Percentiles rank a stretch among this genome's conserved stretches.
These are phyloP conservation scores for Artemisia argyi DNA, from an alignment of 129 eudicot genomes.

Conservation along the genomic window DNA sequence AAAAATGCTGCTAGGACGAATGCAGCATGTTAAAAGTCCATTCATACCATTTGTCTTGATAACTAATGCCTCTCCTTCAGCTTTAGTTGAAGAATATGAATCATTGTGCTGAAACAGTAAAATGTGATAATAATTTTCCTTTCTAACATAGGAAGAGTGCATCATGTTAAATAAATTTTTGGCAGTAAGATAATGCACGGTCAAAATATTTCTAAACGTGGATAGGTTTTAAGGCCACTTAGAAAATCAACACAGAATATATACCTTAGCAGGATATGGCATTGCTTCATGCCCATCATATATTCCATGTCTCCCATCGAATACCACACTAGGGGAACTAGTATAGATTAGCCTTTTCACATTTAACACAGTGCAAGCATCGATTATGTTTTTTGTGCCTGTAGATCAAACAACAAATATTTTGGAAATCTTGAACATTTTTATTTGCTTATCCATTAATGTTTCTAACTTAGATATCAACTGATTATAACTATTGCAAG, in stretches of 20 bases:
- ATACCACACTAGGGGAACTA: constrained; percentile 91
- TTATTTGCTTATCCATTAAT: constrained; percentile 2
- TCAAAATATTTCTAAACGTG: too few relatives aligned
- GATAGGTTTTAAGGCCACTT: too few relatives aligned
- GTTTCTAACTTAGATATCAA: neutral
- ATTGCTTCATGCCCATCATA: constrained; percentile 68
- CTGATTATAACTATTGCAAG: neutral
- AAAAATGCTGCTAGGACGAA: constrained; percentile 92
- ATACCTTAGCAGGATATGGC: constrained; percentile 86
- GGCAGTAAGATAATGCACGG: too few relatives aligned
- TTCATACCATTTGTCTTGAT: constrained; percentile 80
- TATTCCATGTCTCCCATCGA: constrained; percentile 72
- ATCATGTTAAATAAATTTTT: too few relatives aligned
- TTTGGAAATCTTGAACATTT: neutral
- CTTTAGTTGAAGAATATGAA: constrained; percentile 91
- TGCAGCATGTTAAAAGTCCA: constrained; percentile 89
- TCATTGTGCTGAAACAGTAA: constrained; percentile 66
- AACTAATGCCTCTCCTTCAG: constrained; percentile 95
- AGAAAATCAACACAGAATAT: neutral
- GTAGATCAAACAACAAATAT: constrained; percentile 21
- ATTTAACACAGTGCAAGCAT: constrained; percentile 74
- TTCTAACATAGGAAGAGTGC: too few relatives aligned
- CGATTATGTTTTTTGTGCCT: constrained; percentile 90
- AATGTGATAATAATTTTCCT: neutral
- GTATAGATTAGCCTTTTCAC: constrained; percentile 85